Conservation (phyloP, 2,329 filamentous ascomycete genomes). For the Apiospora marii region DNA sequence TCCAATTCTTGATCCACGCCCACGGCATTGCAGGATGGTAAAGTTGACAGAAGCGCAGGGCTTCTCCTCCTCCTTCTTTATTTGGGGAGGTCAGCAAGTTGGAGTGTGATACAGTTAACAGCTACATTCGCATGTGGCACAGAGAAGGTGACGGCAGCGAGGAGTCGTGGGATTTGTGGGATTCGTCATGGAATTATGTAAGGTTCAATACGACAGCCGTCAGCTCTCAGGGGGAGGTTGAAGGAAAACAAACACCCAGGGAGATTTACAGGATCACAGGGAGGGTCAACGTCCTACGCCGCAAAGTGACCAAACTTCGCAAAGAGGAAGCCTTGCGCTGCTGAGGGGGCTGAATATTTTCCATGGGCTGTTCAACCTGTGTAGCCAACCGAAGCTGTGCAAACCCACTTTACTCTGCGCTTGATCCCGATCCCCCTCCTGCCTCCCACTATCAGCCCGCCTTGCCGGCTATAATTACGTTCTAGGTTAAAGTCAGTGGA, state of each 20-base stretch:
- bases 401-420: constrained; percentile 1
- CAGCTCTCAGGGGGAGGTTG: neutral
- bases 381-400: neutral
- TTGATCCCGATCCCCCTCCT: neutral
- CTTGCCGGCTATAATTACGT: neutral
- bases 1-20: constrained; percentile 3
- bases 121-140: constrained; percentile 15
- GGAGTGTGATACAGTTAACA: neutral
- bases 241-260: neutral
- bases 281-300: neutral
- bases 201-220: neutral
- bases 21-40: neutral
- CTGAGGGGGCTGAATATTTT: constrained; percentile 3
- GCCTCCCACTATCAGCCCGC: neutral
- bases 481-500: neutral
- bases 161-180: neutral
- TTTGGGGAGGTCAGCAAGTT: neutral
- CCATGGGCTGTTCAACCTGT: neutral
- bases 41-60: neutral
- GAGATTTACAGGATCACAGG: neutral
- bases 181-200: neutral
- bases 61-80: neutral
- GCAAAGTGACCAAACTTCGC: neutral
- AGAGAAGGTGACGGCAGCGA: neutral
- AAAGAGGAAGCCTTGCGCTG: neutral